Base-by-base conservation (phyloP, 148 eudicot species). In the Amaranthus cruentus region DNA sequence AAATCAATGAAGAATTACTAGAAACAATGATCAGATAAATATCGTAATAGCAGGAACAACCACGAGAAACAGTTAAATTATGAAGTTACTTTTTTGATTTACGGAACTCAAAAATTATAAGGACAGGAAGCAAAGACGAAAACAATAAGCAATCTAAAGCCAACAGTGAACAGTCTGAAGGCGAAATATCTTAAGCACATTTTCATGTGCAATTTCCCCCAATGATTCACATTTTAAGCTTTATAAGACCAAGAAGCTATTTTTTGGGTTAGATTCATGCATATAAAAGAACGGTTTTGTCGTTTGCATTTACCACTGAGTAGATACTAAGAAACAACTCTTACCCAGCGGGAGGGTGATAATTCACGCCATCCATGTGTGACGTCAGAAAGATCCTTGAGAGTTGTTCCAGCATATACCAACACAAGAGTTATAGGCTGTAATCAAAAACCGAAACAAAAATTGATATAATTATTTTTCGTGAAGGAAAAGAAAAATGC, bases 331-430 rank as follows among this genome's bases (percentile, higher is more conserved):
- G 54, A 55, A 49, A 64, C 11, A 75, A 47, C 56, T 73, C 85
- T 85, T 91, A 93, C 98, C 94, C 90, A 89, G 52, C 85, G 95
- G 55, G 97, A 83, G 57, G 85, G 81, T 60, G 98, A 85, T 47
- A 89, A 78, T 75, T 90, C 88, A 69, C 68, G 81, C 94, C 94
- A 89, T 77, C 98, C 94, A 82, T 93, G 91, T n/a, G 97, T 89
- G 54, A 93, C 89, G 79, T 93, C 98, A n/a, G 98, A 88, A 75
- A 93, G 85, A 81, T 93, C 96, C 83, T 93, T 89, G 67, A 93
- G 81, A 46, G 98, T 91, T 62, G 98, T 93, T 78, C 98, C 98
- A 67, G 81, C 88, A 83, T 93, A 93, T 48, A 93, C 97, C 62
- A 91, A 82, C 44, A 87, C 92, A 82, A 93, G 75, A 55, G 98